Evolutionary conservation across 257 asterid species (phyloP).

Genomic region (Dorcoceras hygrometricum): DNA sequence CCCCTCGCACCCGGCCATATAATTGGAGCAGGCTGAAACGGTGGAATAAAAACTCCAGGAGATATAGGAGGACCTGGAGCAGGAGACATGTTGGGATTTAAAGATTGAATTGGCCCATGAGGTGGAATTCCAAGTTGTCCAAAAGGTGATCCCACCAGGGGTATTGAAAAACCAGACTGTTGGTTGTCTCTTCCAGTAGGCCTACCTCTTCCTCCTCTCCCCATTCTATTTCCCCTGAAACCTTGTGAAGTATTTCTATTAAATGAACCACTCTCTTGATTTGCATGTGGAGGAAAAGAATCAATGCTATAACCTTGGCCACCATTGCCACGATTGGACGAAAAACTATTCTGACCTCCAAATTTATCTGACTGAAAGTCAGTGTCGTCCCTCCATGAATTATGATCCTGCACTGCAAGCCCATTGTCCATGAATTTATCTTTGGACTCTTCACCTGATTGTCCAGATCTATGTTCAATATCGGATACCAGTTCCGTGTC

Average conservation of each 20-base stretch:
- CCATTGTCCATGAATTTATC: conserved; percentile 51
- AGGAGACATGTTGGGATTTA: conserved; percentile 87
- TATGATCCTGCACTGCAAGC: conserved; percentile 42
- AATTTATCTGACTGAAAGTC: conserved; percentile 52
- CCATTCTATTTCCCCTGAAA: conserved; percentile 70
- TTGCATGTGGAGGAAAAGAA: conserved; percentile 51
- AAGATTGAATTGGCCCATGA: conserved; percentile 79
- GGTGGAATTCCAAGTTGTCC: conserved; percentile 84
- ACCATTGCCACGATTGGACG: conserved; percentile 45
- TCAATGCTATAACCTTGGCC: conserved; percentile 66
- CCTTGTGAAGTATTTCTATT: conserved; percentile 60
- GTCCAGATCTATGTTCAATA: conserved; percentile 47
- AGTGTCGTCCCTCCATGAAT: conserved; percentile 58
- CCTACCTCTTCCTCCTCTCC: conserved; percentile 88
- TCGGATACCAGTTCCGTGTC: conserved; percentile 39
- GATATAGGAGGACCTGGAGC: conserved; percentile 90
- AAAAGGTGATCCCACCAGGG: conserved; percentile 75
- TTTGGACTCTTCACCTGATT: conserved; percentile 61
- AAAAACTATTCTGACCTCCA: conserved; percentile 51
- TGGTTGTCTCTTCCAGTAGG: conserved; percentile 73
- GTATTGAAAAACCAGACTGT: conserved; percentile 59
- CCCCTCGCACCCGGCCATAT: conserved; percentile 96
- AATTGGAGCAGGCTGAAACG: conserved; percentile 71
- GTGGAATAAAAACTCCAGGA: conserved; percentile 58
- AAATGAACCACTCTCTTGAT: conserved; percentile 59